Base-by-base conservation (phyloP, 805 yeast species). In the Candida anglica region DNA sequence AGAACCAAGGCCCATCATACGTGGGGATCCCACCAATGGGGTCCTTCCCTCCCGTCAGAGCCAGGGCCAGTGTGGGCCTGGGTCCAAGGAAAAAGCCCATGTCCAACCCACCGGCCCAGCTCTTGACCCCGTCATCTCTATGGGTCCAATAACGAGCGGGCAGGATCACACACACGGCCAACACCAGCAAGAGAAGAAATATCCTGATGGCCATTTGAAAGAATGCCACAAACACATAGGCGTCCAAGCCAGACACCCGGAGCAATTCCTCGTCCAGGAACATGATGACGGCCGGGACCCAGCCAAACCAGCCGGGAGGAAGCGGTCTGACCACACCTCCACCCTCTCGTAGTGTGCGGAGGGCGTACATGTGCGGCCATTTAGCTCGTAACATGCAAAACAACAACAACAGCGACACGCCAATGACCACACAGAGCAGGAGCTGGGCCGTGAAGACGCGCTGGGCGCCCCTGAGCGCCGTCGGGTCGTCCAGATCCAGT, bases 211-310 rank as follows among this genome's bases (percentile, higher is more conserved):
- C 78, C 84, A 88, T 85, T 39, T 56, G 61, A 52, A 65, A 66
- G 46, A 65, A 67, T 19, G 58, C 48, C 34, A 67, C 47, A 35
- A 59, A 66, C 27, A 64, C 71, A 63, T 75, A 88, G 2, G 97
- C 96, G 58, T 91, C 98, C 27, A 91, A 62, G 0, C 98, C 98
- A 1, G 96, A 95, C 48, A 79, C 81, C 41, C 84, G 86, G 33
- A 91, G 67, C 3, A 91, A 73, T 35, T 88, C 89, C 10, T 75
- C 73, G 45, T 93, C 98, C 15, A 75, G 64, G 15, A 89, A 79
- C 8, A 56, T 53, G 49, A 74, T 74, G 8, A 91, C 60, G 0
- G 75, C 75, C 3, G 74, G 68, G 5, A 88, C 65, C 96, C 97
- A 88, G 2, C 88, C 87, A 48, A 88, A 81, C 13, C 81, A 54